Percentiles rank a stretch among this genome's conserved stretches.
These are phyloP conservation scores for Boletus coccyginus DNA, from an alignment of 768 basidiomycete genomes.

Conservation along the genomic window DNA sequence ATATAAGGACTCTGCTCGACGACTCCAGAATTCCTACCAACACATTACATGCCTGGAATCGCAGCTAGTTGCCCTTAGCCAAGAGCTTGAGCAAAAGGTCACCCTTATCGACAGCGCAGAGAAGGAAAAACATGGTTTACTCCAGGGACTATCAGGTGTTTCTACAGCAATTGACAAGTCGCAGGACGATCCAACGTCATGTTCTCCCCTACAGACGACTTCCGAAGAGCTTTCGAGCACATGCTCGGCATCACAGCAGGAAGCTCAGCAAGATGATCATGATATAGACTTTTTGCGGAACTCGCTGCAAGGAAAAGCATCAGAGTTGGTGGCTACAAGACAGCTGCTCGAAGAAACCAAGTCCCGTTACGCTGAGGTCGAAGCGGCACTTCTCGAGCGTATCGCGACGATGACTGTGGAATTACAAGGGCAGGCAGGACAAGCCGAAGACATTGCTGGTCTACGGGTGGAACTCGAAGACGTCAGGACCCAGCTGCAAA, in stretches of 20 bases:
- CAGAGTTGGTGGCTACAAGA: constrained; percentile 36
- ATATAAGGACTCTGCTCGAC: constrained; percentile 15
- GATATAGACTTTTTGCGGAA: constrained; percentile 37
- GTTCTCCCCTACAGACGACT: background rate
- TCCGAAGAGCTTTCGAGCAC: background rate
- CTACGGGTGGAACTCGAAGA: constrained; percentile 27
- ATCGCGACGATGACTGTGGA: constrained; percentile 19
- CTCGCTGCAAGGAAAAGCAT: constrained; percentile 35
- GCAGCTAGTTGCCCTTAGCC: constrained; percentile 10
- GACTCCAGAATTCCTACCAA: constrained; percentile 8
- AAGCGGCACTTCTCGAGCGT: constrained; percentile 33
- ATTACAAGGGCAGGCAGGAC: constrained; percentile 8
- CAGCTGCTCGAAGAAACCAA: constrained; percentile 33
- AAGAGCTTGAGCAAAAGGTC: constrained; percentile 14
- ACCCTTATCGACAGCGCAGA: constrained; percentile 1
- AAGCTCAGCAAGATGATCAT: constrained; percentile 3
- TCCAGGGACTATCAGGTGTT: constrained; percentile 8
- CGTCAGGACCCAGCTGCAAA: constrained; percentile 19
- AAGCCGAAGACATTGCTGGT: constrained; percentile 15
- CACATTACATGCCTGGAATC: constrained; percentile 15
- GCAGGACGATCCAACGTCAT: background rate
- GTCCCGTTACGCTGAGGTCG: constrained; percentile 31
- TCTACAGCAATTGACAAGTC: background rate
- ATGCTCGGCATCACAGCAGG: background rate
- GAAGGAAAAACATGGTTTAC: constrained; percentile 11